phyloP scores from a whole-genome alignment of 108 stramenopile genomes.

The Aurantiochytrium sp. region DNA sequence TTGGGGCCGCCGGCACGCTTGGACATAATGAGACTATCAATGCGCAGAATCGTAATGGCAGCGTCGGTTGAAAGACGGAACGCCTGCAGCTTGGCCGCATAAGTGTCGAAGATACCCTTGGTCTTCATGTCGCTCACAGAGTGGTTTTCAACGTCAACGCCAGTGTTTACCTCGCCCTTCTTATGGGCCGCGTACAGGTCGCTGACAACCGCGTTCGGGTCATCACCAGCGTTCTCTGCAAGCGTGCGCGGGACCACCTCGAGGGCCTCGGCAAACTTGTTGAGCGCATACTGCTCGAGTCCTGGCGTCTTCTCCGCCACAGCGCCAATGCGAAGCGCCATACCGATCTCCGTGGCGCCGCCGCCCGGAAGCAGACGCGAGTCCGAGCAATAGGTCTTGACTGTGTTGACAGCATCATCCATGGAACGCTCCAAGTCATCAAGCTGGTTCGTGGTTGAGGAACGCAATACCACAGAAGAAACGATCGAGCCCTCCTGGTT shows the following conservation, averaged over 20 bases:
- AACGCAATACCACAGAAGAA: slow-evolving; percentile 85
- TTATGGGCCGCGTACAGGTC: slow-evolving; percentile 79
- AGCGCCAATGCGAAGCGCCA: slow-evolving; percentile 63
- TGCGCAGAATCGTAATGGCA: slow-evolving; percentile 83
- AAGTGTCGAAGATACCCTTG: slow-evolving; percentile 63
- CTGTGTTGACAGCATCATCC: slow-evolving; percentile 87
- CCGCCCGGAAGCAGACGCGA: slow-evolving; percentile 83
- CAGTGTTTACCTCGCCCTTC: slow-evolving; percentile 60
- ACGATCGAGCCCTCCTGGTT: slow-evolving; percentile 56
- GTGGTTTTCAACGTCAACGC: slow-evolving; percentile 73
- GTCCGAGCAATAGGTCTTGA: slow-evolving; percentile 75
- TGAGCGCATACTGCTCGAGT: slow-evolving; percentile 95
- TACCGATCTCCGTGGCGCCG: slow-evolving; percentile 85
- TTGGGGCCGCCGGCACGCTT: slow-evolving; percentile 89
- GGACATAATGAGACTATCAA: slow-evolving; percentile 98
- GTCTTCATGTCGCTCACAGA: slow-evolving; percentile 49
- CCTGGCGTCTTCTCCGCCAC: slow-evolving; percentile 82
- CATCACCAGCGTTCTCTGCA: slow-evolving; percentile 90
- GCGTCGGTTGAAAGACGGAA: slow-evolving; percentile 89
- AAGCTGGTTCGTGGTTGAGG: slow-evolving; percentile 77
- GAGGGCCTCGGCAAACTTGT: slow-evolving; percentile 90
- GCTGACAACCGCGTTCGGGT: slow-evolving; percentile 69
- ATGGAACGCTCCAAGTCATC: slow-evolving; percentile 92
- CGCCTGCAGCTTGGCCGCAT: slow-evolving; percentile 71
- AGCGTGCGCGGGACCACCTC: slow-evolving; percentile 87